These are phyloP conservation scores for Durusdinium trenchii DNA, from an alignment of 73 alveolate species.

Conservation along the genomic window DNA sequence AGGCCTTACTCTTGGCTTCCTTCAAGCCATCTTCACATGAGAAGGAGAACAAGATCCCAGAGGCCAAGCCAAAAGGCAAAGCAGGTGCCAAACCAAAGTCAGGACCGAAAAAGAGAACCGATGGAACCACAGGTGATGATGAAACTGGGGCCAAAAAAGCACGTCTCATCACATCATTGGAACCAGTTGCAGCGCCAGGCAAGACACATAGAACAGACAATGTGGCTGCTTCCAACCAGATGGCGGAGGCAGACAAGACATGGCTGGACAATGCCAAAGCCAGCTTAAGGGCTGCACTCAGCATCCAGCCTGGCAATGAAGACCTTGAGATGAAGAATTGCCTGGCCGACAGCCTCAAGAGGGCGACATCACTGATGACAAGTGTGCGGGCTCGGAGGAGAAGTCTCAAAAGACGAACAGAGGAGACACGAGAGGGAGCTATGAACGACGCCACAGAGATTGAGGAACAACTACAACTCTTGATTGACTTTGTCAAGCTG, in stretches of 20 bases:
- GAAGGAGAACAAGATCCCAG: neutral
- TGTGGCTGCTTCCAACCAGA: neutral
- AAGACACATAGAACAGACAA: neutral
- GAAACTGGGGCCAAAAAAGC: neutral
- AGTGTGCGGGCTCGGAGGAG: neutral
- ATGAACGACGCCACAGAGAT: neutral
- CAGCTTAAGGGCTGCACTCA: neutral
- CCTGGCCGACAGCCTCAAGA: neutral
- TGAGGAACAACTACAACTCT: neutral
- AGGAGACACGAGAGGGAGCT: neutral
- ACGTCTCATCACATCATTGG: neutral
- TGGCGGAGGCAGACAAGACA: neutral
- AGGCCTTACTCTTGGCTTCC: too few species aligned
- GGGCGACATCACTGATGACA: neutral
- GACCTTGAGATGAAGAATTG: neutral
- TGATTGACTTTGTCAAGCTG: neutral
- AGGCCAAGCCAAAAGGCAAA: neutral
- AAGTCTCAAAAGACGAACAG: neutral
- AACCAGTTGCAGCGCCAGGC: neutral
- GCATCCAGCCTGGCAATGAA: neutral
- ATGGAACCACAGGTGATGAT: neutral
- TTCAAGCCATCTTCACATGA: too few species aligned
- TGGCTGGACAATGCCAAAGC: neutral
- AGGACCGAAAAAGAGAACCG: neutral
- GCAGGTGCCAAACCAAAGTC: neutral